Evolutionary conservation across 306 rosid species (phyloP).

Genomic region (Trichosanthes cucumerina): DNA sequence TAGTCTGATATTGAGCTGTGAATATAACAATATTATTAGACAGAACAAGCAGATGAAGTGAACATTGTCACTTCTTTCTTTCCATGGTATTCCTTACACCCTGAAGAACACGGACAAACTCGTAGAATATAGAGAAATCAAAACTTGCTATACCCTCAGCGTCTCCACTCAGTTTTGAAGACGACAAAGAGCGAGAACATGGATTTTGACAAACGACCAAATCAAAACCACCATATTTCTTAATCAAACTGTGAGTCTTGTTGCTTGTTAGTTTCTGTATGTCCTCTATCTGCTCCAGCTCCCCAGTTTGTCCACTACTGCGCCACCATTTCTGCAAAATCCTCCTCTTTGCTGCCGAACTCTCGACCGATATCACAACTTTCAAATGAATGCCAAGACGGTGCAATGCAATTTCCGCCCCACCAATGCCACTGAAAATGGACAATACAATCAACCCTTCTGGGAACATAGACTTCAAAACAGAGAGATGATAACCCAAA

Average conservation of each 20-base stretch:
- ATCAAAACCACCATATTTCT: constrained; percentile 54
- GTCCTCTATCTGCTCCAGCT: constrained; percentile 62
- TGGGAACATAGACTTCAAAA: constrained; percentile 54
- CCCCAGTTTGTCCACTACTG: constrained; percentile 49
- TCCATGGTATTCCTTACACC: constrained; percentile 45
- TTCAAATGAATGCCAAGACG: constrained; percentile 62
- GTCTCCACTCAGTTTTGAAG: constrained; percentile 17
- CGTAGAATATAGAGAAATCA: constrained; percentile 57
- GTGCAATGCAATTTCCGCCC: constrained; percentile 74
- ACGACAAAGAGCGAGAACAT: constrained; percentile 15
- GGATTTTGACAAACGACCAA: constrained; percentile 68
- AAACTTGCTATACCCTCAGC: constrained; percentile 23
- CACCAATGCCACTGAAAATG: constrained; percentile 71
- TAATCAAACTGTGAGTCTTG: constrained; percentile 38
- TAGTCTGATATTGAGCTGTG: not conserved
- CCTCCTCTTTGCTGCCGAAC: constrained; percentile 46
- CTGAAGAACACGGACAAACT: constrained; percentile 69
- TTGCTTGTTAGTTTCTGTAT: constrained; percentile 50
- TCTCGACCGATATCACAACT: constrained; percentile 64
- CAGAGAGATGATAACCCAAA: constrained; percentile 65
- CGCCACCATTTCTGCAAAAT: constrained; percentile 80
- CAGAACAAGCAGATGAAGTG: not conserved
- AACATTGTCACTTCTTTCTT: constrained; percentile 26
- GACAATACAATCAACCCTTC: constrained; percentile 58
- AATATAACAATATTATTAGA: not conserved